Conservation (phyloP, 2,329 filamentous ascomycete species). For the Aureobasidium zeae region DNA sequence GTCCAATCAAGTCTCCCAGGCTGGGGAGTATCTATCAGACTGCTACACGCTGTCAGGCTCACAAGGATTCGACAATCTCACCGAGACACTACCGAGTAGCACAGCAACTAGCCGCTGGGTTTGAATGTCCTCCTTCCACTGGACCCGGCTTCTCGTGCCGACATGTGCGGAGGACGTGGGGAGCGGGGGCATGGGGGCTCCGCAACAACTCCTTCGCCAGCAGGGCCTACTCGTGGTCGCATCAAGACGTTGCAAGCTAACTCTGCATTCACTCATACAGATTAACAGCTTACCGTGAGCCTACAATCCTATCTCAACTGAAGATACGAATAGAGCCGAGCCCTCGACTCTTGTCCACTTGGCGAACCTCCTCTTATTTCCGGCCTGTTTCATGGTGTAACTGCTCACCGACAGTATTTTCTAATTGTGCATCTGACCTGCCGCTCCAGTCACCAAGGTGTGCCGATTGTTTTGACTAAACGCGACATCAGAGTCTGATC, state of each 20-base stretch:
- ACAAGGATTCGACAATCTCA: too few relatives aligned
- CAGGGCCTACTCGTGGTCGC: too few relatives aligned
- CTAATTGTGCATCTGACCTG: neutral
- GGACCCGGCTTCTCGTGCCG: constrained; percentile 1
- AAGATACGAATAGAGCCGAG: too few relatives aligned
- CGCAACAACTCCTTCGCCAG: constrained; percentile 3
- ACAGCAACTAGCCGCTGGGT: too few relatives aligned
- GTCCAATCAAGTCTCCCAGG: too few relatives aligned
- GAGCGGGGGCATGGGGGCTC: constrained; percentile 4
- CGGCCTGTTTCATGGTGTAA: constrained; percentile 1
- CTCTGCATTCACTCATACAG: too few relatives aligned
- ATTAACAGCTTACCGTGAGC: too few relatives aligned
- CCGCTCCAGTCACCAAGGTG: constrained; percentile 4
- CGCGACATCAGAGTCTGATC: neutral
- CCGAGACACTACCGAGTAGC: too few relatives aligned
- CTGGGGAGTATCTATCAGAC: too few relatives aligned
- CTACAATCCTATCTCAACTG: too few relatives aligned
- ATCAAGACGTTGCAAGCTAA: too few relatives aligned
- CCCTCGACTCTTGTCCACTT: constrained; percentile 4
- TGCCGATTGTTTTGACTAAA: constrained; percentile 6
- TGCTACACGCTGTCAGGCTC: too few relatives aligned
- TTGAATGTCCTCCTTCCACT: neutral
- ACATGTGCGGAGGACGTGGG: constrained; percentile 8
- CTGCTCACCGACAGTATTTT: neutral
- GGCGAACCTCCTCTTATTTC: constrained; percentile 1